Conservation (phyloP, 2,329 filamentous ascomycete species). For the Aureobasidium sp. region DNA sequence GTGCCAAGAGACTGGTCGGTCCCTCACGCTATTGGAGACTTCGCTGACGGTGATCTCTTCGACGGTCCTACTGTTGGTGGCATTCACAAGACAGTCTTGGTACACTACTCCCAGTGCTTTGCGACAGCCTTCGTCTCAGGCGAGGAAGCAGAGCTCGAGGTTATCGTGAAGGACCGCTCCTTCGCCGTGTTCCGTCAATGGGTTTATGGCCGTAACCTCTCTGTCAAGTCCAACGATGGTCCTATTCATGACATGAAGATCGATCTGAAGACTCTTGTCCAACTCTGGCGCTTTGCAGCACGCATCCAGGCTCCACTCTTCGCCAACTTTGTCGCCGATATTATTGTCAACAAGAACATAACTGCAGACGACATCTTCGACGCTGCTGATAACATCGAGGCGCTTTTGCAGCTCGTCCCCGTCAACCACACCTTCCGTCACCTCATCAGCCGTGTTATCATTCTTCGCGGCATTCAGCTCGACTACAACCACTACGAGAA, state of each 20-base stretch:
- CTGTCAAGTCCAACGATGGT: neutral
- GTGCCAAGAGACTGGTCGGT: neutral
- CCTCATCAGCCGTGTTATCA: neutral
- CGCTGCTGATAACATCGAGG: neutral
- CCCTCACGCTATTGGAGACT: neutral
- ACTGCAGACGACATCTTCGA: neutral
- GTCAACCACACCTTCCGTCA: neutral
- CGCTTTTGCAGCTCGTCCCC: neutral
- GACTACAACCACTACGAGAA: neutral
- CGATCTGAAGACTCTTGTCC: neutral
- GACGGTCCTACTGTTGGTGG: neutral
- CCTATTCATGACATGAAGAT: neutral
- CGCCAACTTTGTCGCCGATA: neutral
- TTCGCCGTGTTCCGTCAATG: neutral
- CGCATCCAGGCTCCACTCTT: constrained; percentile 2
- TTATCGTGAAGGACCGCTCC: neutral
- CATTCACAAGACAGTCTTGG: neutral
- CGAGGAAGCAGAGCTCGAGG: neutral
- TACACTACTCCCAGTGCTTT: neutral
- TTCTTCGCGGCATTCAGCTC: neutral
- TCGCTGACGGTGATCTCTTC: neutral
- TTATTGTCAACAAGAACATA: neutral
- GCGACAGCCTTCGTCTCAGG: neutral
- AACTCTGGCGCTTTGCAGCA: constrained; percentile 8
- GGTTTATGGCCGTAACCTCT: neutral